phyloP scores from a whole-genome alignment of 2,329 filamentous ascomycete species.

The Monosporascus sp. region DNA sequence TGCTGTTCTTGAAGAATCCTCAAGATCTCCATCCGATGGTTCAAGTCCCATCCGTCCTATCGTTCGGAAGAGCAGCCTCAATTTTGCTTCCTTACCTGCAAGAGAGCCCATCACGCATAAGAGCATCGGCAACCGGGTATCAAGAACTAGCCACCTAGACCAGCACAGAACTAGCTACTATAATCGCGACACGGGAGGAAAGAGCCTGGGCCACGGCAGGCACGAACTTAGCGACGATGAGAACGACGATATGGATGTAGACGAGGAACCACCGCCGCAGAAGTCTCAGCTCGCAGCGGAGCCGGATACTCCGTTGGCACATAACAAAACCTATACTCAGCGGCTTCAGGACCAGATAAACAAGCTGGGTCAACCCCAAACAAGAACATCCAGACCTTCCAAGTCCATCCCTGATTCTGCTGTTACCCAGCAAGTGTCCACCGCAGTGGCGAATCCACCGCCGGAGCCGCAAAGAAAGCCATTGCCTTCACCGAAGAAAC shows the following conservation, averaged over 20 bases:
- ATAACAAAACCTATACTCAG: constrained; percentile 91
- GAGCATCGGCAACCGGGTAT: constrained; percentile 68
- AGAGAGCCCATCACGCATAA: constrained; percentile 86
- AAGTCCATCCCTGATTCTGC: constrained; percentile 40
- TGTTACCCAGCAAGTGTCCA: constrained; percentile 26
- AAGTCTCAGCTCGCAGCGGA: constrained; percentile 43
- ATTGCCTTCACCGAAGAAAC: constrained; percentile 30
- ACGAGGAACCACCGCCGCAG: constrained; percentile 38
- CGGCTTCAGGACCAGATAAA: constrained; percentile 89
- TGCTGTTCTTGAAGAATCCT: constrained; percentile 20
- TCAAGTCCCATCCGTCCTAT: constrained; percentile 72
- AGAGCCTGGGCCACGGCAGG: constrained; percentile 55
- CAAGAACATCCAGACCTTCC: constrained; percentile 40
- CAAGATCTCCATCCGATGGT: constrained; percentile 57
- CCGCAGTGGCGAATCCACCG: constrained; percentile 22
- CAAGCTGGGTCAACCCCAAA: constrained; percentile 55
- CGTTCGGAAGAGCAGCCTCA: constrained; percentile 89
- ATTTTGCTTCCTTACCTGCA: constrained; percentile 87
- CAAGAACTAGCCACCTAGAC: constrained; percentile 75
- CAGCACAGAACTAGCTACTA: constrained; percentile 68
- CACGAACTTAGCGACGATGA: constrained; percentile 35
- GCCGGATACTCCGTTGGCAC: constrained; percentile 48
- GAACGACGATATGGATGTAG: constrained; percentile 40
- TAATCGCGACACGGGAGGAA: constrained; percentile 66
- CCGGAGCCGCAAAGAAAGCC: constrained; percentile 33